These are phyloP conservation scores for Volvox carteri DNA, from an alignment of 163 green algal species.

Conservation along the genomic window DNA sequence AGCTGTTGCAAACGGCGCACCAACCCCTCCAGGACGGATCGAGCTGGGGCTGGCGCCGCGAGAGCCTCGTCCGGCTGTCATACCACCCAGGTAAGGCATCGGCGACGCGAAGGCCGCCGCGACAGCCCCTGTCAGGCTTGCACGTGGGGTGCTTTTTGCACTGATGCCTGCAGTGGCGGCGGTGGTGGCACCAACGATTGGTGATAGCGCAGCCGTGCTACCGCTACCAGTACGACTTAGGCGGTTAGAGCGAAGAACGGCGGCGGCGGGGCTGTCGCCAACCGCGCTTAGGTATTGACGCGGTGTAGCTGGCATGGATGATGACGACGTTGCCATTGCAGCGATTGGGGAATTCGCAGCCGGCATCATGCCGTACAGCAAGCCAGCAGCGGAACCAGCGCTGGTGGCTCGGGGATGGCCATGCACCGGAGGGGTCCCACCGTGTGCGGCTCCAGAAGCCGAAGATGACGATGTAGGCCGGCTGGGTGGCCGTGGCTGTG, in stretches of 20 bases:
- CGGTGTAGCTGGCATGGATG: background rate
- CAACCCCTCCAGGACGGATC: background rate
- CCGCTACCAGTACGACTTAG: conserved; percentile 13
- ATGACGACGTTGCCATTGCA: background rate
- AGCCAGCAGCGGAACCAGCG: background rate
- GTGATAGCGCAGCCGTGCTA: background rate
- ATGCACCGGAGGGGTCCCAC: too few species aligned
- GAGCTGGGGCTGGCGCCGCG: background rate
- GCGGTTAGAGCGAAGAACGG: background rate
- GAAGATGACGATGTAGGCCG: background rate
- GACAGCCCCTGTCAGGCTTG: conserved; percentile 3
- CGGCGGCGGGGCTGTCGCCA: background rate
- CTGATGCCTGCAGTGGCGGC: background rate
- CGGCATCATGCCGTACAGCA: background rate
- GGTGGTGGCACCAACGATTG: background rate
- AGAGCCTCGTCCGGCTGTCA: background rate
- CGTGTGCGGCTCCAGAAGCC: background rate
- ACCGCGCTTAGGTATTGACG: background rate
- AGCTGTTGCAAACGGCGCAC: background rate
- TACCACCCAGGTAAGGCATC: background rate
- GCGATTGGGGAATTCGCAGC: background rate
- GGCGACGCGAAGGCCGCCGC: conserved; percentile 2
- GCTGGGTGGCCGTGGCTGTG: background rate
- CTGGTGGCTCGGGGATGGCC: background rate
- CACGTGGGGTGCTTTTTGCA: background rate